phyloP scores from a whole-genome alignment of 768 basidiomycete species.

The Amanita molliuscula region DNA sequence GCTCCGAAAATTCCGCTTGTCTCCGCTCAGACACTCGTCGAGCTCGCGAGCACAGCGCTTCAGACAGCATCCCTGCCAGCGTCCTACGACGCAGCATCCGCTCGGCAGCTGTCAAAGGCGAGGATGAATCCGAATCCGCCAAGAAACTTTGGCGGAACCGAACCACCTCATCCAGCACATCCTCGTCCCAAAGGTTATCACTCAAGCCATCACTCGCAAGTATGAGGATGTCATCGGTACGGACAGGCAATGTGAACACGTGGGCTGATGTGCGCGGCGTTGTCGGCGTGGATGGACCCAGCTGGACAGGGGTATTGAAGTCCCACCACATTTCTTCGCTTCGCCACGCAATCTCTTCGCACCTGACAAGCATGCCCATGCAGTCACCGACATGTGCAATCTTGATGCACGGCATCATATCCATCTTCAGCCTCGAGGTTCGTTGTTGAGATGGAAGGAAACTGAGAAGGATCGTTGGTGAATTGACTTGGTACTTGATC shows the following conservation, averaged over 20 bases:
- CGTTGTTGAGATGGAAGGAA: constrained; percentile 1
- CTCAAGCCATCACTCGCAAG: constrained; percentile 74
- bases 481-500: constrained; percentile 10
- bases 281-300: constrained; percentile 23
- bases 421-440: constrained; percentile 14
- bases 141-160: constrained; percentile 31
- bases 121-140: not conserved
- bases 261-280: constrained; percentile 45
- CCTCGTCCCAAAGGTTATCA: constrained; percentile 86
- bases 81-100: constrained; percentile 35
- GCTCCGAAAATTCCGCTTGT: not conserved
- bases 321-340: constrained; percentile 93
- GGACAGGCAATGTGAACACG: constrained; percentile 58
- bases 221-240: constrained; percentile 66
- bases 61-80: constrained; percentile 61
- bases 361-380: constrained; percentile 78
- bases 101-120: constrained; percentile 5
- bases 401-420: constrained; percentile 54
- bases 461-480: constrained; percentile 5
- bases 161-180: constrained; percentile 72
- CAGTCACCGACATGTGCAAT: constrained; percentile 86
- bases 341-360: constrained; percentile 71
- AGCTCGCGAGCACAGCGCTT: constrained; percentile 75
- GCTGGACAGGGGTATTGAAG: constrained; percentile 37
- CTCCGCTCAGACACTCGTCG: constrained; percentile 51